A percentile compares a stretch with the other conserved stretches of the same genome.
These are phyloP conservation scores for Pichia cephalocereana DNA, from an alignment of 805 yeast species.

Conservation along the genomic window DNA sequence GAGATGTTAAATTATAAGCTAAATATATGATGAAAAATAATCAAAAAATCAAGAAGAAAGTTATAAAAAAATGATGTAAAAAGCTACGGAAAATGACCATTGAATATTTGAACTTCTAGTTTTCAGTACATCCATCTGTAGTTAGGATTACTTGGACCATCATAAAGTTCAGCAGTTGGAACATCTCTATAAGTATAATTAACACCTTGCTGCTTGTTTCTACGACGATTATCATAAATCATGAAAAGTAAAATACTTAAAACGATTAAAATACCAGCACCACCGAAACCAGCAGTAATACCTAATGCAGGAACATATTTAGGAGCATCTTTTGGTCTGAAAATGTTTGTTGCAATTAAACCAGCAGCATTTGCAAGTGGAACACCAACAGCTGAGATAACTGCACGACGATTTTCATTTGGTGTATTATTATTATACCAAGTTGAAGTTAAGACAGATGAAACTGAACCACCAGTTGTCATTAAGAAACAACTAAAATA, in stretches of 20 bases:
- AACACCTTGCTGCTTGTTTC: constrained; percentile 33
- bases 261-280: constrained; percentile 31
- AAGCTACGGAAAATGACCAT: neutral
- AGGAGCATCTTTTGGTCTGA: constrained; percentile 43
- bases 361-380: constrained; percentile 53
- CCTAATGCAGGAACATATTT: constrained; percentile 42
- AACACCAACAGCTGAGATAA: constrained; percentile 39
- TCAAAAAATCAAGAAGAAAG: neutral
- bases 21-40: neutral
- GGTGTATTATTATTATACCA: constrained; percentile 45
- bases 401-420: constrained; percentile 36
- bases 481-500: constrained; percentile 23
- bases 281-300: constrained; percentile 38
- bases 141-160: constrained; percentile 36
- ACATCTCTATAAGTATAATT: constrained; percentile 30
- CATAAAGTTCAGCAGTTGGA: constrained; percentile 33
- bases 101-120: too few species aligned
- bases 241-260: constrained; percentile 22
- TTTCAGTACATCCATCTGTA: constrained; percentile 46
- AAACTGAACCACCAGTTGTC: constrained; percentile 41
- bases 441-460: constrained; percentile 40
- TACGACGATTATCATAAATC: constrained; percentile 33
- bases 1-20: too few species aligned
- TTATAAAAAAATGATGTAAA: neutral
- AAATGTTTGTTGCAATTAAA: constrained; percentile 43